Evolutionary conservation across 139 green algal species (phyloP), one percentile per base, ranked within the genome.

Genomic region (Deuterostichococcus epilithicus): DNA sequence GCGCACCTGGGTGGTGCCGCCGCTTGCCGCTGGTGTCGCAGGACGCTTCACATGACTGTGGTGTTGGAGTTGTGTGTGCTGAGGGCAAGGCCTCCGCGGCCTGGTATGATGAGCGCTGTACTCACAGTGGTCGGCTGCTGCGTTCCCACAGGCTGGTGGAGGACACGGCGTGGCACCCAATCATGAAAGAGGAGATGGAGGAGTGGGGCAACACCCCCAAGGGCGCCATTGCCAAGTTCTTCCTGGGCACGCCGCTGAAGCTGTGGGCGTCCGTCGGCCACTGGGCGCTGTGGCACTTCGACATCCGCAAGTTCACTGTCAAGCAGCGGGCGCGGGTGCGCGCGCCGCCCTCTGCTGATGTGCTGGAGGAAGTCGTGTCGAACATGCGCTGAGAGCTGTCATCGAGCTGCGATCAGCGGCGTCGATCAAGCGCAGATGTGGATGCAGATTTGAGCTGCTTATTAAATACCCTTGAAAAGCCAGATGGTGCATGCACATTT

Each of bases 111-210:
- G 67, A 39, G 42, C 39, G 28, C 67, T n/a, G 25, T 28, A 76
- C 30, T 68, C n/a, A 76, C 44, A 63, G 30, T 28, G 22, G 36
- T n/a, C 35, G 28, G 13, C 72, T 18, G 32, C 30, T 39, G 4
- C 30, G 42, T 74, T n/a, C 26, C 39, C 42, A 26, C 84, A 95
- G 91, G 88, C 81, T 98, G 75, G 89, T 93, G 72, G 94, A 98
- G 83, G 94, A 98, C 89, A 97, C 94, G 0, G 94, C 94, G 0
- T 98, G 94, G 94, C 92, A 97, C 84, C 94, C 94, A 0, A 80
- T 97, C n/a, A 80, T 80, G 45, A 82, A 86, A 75, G 79, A 82
- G 26, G 83, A 93, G 65, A 77, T 91, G 68, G 82, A 81, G 3
- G 74, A 82, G 52, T 86, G 79, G 80, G 72, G 63, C 69, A 71